Conservation (phyloP, 2,329 filamentous ascomycete genomes). For the Pyricularia grisea region DNA sequence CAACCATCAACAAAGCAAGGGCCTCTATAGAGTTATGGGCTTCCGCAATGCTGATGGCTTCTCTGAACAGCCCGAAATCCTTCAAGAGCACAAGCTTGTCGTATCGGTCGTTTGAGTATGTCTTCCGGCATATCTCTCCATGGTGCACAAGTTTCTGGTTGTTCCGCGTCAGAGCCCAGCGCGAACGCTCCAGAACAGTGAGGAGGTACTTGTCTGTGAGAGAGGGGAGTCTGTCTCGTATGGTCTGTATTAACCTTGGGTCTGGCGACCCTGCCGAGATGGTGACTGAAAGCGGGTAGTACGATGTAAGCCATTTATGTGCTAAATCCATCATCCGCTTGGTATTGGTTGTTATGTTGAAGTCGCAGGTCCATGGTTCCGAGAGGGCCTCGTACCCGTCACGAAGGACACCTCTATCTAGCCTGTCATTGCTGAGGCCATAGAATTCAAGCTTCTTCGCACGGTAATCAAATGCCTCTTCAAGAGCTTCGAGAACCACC, state of each 20-base stretch:
- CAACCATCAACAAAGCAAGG: conserved; percentile 45
- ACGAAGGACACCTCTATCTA: conserved; percentile 55
- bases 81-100: conserved; percentile 44
- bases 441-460: conserved; percentile 60
- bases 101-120: conserved; percentile 40
- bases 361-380: conserved; percentile 77
- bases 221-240: conserved; percentile 37
- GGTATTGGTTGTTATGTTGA: conserved; percentile 50
- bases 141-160: conserved; percentile 30
- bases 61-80: conserved; percentile 45
- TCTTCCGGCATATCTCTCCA: conserved; percentile 35
- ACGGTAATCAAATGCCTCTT: conserved; percentile 62
- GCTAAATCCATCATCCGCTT: conserved; percentile 51
- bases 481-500: conserved; percentile 59
- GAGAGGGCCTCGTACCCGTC: conserved; percentile 55
- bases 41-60: conserved; percentile 48
- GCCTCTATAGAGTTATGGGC: conserved; percentile 46
- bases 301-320: conserved; percentile 42
- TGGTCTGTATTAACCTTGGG: conserved; percentile 30
- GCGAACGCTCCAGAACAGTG: conserved; percentile 41
- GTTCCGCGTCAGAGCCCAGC: conserved; percentile 36
- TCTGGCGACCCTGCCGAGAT: conserved; percentile 20
- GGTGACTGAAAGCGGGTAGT: conserved; percentile 20
- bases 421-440: conserved; percentile 57
- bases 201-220: conserved; percentile 47